These are phyloP conservation scores for Candida sanyaensis DNA, from an alignment of 1,139 yeast species.

Conservation along the genomic window DNA sequence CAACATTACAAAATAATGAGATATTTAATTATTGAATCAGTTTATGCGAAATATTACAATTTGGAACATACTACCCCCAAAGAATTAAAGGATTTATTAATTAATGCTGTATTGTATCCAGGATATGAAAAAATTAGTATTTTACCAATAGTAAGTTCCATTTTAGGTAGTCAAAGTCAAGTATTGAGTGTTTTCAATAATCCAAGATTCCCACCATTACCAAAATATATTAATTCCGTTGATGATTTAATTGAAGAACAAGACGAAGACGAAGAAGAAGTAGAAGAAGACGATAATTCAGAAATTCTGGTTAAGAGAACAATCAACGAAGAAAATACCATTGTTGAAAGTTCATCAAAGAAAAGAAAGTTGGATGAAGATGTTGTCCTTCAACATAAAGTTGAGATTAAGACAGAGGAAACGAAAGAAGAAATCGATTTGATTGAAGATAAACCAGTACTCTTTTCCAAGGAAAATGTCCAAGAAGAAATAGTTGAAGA, in stretches of 20 bases:
- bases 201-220: slow-evolving; percentile 76
- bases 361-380: slow-evolving; percentile 5
- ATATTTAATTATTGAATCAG: slow-evolving; percentile 53
- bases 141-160: slow-evolving; percentile 67
- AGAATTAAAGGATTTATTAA: slow-evolving; percentile 43
- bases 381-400: not conserved
- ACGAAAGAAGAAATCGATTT: not conserved
- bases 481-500: not conserved
- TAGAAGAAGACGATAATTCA: slow-evolving; percentile 6
- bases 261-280: slow-evolving; percentile 20
- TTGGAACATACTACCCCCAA: slow-evolving; percentile 27
- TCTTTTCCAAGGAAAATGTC: not conserved
- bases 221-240: slow-evolving; percentile 30
- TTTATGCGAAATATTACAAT: slow-evolving; percentile 29
- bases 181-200: slow-evolving; percentile 60
- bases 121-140: slow-evolving; percentile 63
- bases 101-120: slow-evolving; percentile 62
- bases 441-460: not conserved
- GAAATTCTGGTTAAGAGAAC: slow-evolving; percentile 3
- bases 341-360: slow-evolving; percentile 20
- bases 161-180: slow-evolving; percentile 44
- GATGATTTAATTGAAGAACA: slow-evolving; percentile 21
- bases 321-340: slow-evolving; percentile 4
- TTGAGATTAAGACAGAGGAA: not conserved
- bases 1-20: slow-evolving; percentile 63